Evolutionary conservation across 768 basidiomycete genomes (phyloP).

Genomic region (Kwoniella botswanensis): DNA sequence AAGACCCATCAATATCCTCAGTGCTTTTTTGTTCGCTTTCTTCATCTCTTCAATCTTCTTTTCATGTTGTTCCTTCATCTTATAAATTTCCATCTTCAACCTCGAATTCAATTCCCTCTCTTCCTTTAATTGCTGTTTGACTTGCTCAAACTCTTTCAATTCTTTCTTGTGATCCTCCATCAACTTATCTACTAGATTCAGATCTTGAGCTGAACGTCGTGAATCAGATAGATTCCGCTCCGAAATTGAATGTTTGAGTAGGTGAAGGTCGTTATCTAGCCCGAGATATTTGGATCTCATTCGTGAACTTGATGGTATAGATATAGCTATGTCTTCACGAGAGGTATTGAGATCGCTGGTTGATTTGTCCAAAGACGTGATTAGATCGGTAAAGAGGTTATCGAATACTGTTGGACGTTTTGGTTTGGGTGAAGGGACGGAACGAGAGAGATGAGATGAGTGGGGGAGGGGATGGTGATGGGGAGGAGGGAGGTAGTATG

Average conservation of each 20-base stretch:
- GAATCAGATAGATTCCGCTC: background rate
- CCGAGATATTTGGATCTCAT: background rate
- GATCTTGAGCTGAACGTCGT: background rate
- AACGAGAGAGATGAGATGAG: background rate
- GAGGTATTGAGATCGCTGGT: background rate
- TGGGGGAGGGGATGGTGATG: background rate
- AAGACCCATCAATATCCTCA: background rate
- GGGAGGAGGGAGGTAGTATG: slow-evolving; percentile 6
- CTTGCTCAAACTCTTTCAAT: background rate
- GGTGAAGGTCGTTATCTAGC: background rate
- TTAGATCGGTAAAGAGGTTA: background rate
- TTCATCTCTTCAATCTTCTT: background rate
- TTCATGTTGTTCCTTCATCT: background rate
- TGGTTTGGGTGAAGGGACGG: background rate
- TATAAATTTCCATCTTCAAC: background rate
- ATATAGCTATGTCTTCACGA: background rate
- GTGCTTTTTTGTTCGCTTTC: background rate
- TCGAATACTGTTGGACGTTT: background rate
- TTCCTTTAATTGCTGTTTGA: background rate
- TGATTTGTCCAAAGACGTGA: background rate
- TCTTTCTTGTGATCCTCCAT: background rate
- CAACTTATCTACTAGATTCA: background rate
- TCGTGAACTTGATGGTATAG: background rate
- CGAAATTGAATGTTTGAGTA: background rate
- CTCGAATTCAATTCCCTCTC: background rate